phyloP scores from a whole-genome alignment of 352 stramenopile genomes.

The Pythium guiyangense region DNA sequence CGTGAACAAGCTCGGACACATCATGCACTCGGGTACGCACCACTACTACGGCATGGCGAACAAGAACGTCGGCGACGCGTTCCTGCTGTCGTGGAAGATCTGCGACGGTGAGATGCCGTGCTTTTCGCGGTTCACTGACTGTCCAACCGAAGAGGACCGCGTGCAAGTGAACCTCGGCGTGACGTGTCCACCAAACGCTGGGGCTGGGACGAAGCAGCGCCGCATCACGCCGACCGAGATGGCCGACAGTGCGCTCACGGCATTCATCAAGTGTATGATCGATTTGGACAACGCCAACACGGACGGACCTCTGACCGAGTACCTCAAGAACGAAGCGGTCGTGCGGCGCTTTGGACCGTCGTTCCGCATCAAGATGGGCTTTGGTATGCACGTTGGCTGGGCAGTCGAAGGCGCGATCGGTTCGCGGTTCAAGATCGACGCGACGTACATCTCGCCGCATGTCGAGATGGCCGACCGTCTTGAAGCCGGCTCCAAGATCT shows the following conservation, averaged over 20 bases:
- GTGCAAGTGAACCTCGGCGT: constrained; percentile 71
- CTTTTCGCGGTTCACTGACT: constrained; percentile 81
- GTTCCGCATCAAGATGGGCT: constrained; percentile 91
- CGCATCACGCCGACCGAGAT: constrained; percentile 86
- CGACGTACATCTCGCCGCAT: constrained; percentile 95
- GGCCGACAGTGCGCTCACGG: constrained; percentile 91
- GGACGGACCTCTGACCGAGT: constrained; percentile 65
- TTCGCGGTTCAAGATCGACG: constrained; percentile 95
- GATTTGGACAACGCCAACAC: constrained; percentile 83
- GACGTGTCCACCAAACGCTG: constrained; percentile 61
- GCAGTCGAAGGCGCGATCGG: constrained; percentile 95
- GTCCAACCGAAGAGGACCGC: constrained; percentile 66
- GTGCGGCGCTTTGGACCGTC: constrained; percentile 76
- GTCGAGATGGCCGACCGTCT: constrained; percentile 93
- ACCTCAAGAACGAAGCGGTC: constrained; percentile 59
- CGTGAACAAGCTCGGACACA: constrained; percentile 89
- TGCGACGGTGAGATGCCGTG: constrained; percentile 72
- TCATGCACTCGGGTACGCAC: constrained; percentile 85
- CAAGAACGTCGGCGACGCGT: constrained; percentile 90
- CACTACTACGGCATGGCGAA: constrained; percentile 87
- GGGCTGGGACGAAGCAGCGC: constrained; percentile 53
- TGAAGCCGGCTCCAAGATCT: constrained; percentile 94
- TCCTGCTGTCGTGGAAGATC: constrained; percentile 94
- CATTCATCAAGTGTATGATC: constrained; percentile 94
- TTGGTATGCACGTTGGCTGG: constrained; percentile 95